A percentile compares a stretch with the other conserved stretches of the same genome.
Conservation (phyloP, 1,284 basidiomycete species). For the Gomphus bonarii region DNA sequence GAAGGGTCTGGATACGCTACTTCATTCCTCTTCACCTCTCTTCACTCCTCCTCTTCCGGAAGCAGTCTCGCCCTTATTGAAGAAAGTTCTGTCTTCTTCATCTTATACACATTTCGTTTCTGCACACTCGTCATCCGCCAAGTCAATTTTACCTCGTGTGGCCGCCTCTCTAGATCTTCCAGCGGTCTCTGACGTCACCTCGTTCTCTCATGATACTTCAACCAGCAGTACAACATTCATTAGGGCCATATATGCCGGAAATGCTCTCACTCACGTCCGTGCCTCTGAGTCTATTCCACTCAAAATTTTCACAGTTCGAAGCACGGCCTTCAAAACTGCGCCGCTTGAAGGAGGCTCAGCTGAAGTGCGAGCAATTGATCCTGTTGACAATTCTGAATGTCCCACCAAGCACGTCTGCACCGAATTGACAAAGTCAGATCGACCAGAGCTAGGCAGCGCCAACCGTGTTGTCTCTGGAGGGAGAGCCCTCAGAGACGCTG, state of each 20-base stretch:
- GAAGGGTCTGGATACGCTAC: conserved; percentile 33
- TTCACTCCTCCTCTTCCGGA: conserved; percentile 41
- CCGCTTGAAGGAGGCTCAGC: conserved; percentile 36
- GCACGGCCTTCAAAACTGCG: conserved; percentile 87
- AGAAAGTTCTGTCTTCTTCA: conserved; percentile 28
- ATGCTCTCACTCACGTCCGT: conserved; percentile 90
- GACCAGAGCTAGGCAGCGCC: conserved; percentile 88
- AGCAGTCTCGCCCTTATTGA: conserved; percentile 31
- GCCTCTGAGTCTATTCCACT: conserved; percentile 63
- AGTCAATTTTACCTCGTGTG: conserved; percentile 77
- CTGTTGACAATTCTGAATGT: conserved; percentile 52
- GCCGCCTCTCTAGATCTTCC: conserved; percentile 82
- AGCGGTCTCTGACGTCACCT: conserved; percentile 84
- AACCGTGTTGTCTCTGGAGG: conserved; percentile 91
- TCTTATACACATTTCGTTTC: conserved; percentile 85
- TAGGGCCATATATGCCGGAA: conserved; percentile 96
- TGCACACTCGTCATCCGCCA: conserved; percentile 66
- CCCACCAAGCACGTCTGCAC: conserved; percentile 77
- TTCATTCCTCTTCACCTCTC: conserved; percentile 31
- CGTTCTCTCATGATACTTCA: conserved; percentile 64
- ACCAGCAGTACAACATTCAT: conserved; percentile 74
- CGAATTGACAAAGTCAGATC: conserved; percentile 81
- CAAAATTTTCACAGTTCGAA: conserved; percentile 94
- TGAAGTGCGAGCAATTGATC: conserved; percentile 54
- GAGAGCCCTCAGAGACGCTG: conserved; percentile 89